Percentiles rank a stretch among this genome's conserved stretches.
Conservation (phyloP, 177 flowering plant species). For the Vitis hybrid region DNA sequence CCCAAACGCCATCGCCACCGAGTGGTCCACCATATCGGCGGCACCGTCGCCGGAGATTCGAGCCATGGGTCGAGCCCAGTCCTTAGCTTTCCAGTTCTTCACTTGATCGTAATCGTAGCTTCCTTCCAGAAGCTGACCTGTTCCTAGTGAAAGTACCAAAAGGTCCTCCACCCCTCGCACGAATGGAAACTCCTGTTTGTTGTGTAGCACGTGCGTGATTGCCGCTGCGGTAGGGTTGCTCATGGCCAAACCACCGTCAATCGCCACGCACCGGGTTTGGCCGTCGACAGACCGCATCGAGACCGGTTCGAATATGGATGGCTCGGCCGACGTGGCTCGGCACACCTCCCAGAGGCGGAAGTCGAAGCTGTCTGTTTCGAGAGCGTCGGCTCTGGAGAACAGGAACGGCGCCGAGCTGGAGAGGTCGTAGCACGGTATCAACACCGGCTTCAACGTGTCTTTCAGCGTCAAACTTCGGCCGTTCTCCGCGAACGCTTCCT, state of each 20-base stretch:
- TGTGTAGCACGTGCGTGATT: constrained; percentile 93
- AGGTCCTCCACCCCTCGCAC: constrained; percentile 92
- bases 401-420: constrained; percentile 88
- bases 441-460: constrained; percentile 84
- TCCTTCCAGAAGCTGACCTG: constrained; percentile 66
- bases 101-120: constrained; percentile 61
- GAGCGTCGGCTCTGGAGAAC: constrained; percentile 91
- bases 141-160: constrained; percentile 81
- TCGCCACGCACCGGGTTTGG: constrained; percentile 65
- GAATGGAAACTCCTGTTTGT: constrained; percentile 93
- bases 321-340: constrained; percentile 82
- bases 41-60: constrained; percentile 76
- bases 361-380: constrained; percentile 80
- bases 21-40: constrained; percentile 83
- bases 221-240: constrained; percentile 90
- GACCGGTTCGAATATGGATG: constrained; percentile 65
- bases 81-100: constrained; percentile 70
- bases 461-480: constrained; percentile 62
- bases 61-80: constrained; percentile 91
- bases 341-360: constrained; percentile 92
- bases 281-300: constrained; percentile 72
- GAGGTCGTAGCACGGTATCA: constrained; percentile 89
- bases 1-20: constrained; percentile 91
- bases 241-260: constrained; percentile 83
- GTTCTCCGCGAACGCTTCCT: constrained; percentile 50